These are phyloP conservation scores for Chloromonas sp. DNA, from an alignment of 163 green algal genomes.

Conservation along the genomic window DNA sequence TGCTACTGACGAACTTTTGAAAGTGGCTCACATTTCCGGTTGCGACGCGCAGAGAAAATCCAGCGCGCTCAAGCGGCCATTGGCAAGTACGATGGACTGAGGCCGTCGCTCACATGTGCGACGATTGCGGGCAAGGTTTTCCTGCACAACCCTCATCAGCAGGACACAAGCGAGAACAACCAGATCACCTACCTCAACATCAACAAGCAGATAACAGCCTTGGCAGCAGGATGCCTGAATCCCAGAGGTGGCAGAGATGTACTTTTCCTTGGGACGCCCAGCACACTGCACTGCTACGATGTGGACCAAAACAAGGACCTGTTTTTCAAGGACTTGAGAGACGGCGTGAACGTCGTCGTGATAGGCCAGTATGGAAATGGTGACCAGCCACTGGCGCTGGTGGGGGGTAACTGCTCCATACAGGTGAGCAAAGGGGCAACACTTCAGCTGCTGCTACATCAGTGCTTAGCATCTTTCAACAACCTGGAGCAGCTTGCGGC, in stretches of 20 bases:
- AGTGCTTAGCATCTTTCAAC: background rate
- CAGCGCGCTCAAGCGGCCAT: conserved; percentile 40
- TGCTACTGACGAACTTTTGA: too few species aligned
- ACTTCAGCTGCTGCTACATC: background rate
- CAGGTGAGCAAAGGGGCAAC: conserved; percentile 19
- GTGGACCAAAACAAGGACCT: conserved; percentile 59
- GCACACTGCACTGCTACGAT: conserved; percentile 51
- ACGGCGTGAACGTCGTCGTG: conserved; percentile 49
- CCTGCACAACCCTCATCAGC: conserved; percentile 59
- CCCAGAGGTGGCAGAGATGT: conserved; percentile 37
- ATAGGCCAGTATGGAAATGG: conserved; percentile 32
- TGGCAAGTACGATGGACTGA: conserved; percentile 53
- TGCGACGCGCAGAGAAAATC: conserved; percentile 35
- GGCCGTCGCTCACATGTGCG: conserved; percentile 41
- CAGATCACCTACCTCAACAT: conserved; percentile 64
- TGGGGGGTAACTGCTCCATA: conserved; percentile 65
- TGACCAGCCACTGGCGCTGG: conserved; percentile 35
- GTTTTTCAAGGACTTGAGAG: conserved; percentile 68
- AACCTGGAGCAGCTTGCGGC: too few species aligned
- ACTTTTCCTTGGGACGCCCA: conserved; percentile 59
- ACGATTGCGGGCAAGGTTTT: conserved; percentile 62
- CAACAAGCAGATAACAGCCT: conserved; percentile 57
- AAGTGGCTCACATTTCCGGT: too few species aligned
- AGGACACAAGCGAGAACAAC: conserved; percentile 16
- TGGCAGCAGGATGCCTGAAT: conserved; percentile 30